These are phyloP conservation scores for Irpex lacteus DNA, from an alignment of 1,284 basidiomycete genomes.

Conservation along the genomic window DNA sequence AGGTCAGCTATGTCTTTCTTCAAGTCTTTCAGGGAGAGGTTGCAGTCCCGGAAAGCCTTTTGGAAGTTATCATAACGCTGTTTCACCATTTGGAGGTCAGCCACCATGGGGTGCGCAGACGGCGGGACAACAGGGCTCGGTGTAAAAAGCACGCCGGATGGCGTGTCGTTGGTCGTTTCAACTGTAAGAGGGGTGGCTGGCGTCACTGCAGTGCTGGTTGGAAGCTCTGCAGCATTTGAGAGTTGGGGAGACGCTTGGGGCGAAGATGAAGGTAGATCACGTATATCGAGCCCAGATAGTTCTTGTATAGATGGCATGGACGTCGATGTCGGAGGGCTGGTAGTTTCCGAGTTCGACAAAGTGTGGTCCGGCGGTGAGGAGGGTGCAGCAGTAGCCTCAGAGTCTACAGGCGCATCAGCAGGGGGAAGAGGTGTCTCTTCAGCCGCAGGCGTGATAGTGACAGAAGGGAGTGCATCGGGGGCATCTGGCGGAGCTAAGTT, in stretches of 20 bases:
- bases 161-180: neutral
- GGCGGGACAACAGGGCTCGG: conserved; percentile 9
- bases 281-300: neutral
- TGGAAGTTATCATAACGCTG: conserved; percentile 64
- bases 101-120: conserved; percentile 37
- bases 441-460: neutral
- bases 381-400: neutral
- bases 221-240: neutral
- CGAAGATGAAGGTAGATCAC: neutral
- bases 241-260: neutral
- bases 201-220: too few relatives aligned
- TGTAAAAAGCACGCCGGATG: conserved; percentile 4
- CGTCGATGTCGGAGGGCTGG: neutral
- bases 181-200: neutral
- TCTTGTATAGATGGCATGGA: neutral
- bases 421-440: neutral
- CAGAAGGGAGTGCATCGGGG: neutral
- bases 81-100: conserved; percentile 40
- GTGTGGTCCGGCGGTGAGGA: neutral
- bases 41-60: conserved; percentile 65
- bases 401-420: neutral
- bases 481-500: neutral
- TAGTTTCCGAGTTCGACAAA: neutral
- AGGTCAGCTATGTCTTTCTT: conserved; percentile 36
- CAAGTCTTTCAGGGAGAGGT: conserved; percentile 59